Evolutionary conservation across 2,329 filamentous ascomycete species (phyloP), one percentile per base, ranked within the genome.

Genomic region (Apiospora hydei): DNA sequence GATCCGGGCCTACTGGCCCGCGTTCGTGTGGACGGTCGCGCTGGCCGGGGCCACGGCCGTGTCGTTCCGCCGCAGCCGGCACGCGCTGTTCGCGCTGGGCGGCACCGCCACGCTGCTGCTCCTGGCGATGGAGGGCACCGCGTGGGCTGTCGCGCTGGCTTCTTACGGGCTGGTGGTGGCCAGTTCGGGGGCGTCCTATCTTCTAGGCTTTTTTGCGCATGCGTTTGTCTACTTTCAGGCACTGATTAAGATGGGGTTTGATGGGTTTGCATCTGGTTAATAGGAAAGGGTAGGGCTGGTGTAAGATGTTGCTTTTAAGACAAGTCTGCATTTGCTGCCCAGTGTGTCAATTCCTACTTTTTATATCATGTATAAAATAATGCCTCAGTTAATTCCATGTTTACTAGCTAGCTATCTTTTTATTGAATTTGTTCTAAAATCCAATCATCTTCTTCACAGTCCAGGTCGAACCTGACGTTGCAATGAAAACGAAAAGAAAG

Each of bases 401-500:
- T n/a, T 41, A 41, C 18, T 64, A 64, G 57, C 14, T 68, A n/a
- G 67, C 67, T 14, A 68, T 46, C 5, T 7, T 30, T 41, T n/a
- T 8, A 21, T 46, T 6, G 1, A 11, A 11, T n/a, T 5, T 7
- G 34, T 1, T 38, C 5, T 69, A 1, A 4, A 34, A 5, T 1
- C n/a, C n/a, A 4, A 34, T 16, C n/a, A 49, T 49, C 67, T 69
- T 69, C 67, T 69, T 38, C 67, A 49, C 67, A 38, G 24, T 38
- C 66, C 66, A 44, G 47, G 67, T 26, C 44, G 26, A 49, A 49
- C 67, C 47, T 49, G 67, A 49, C 67, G 21, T 49, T 49, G 67
- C 67, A 13, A 69, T 69, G 67, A 69, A 69, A 49, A 49, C 34
- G 38, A 44, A 8, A 38, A 2, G 7, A 38, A 5, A 38, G 2